phyloP scores from a whole-genome alignment of 2,329 filamentous ascomycete genomes.

The Diaporthe capsici region DNA sequence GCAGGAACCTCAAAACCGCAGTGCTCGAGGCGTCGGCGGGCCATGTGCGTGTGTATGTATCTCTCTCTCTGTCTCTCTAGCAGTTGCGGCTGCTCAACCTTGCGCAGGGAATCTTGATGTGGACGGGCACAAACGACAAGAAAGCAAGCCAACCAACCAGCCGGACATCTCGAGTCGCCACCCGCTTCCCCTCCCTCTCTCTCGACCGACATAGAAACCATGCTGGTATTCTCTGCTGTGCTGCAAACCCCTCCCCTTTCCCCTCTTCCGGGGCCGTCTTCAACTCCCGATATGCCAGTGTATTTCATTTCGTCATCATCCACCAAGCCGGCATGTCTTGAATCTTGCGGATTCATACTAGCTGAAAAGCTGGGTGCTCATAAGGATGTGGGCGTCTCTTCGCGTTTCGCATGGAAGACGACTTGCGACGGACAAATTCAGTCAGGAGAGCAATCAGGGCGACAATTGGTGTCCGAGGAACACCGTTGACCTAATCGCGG shows the following conservation, averaged over 20 bases:
- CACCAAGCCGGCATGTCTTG: background rate
- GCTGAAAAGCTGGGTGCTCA: background rate
- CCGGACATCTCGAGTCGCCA: background rate
- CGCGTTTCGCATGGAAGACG: too few relatives aligned
- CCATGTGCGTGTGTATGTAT: background rate
- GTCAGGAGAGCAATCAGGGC: background rate
- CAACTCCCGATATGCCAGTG: constrained; percentile 7
- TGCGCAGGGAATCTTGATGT: constrained; percentile 23
- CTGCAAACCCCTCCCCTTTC: background rate
- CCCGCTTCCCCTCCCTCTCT: background rate
- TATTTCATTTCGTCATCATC: constrained; percentile 27
- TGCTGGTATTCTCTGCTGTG: background rate
- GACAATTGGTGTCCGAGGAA: background rate
- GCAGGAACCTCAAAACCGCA: background rate
- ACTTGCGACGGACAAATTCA: background rate
- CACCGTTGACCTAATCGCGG: background rate
- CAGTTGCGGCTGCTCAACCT: background rate
- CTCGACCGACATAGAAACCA: background rate
- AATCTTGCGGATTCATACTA: background rate
- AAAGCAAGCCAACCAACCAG: background rate
- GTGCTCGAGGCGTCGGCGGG: background rate
- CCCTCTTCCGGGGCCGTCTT: background rate
- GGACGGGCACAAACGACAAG: background rate
- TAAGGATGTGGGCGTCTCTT: background rate
- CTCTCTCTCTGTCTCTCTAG: background rate